These are phyloP conservation scores for Clarireedia homoeocarpa DNA, from an alignment of 2,329 filamentous ascomycete species.

Conservation along the genomic window DNA sequence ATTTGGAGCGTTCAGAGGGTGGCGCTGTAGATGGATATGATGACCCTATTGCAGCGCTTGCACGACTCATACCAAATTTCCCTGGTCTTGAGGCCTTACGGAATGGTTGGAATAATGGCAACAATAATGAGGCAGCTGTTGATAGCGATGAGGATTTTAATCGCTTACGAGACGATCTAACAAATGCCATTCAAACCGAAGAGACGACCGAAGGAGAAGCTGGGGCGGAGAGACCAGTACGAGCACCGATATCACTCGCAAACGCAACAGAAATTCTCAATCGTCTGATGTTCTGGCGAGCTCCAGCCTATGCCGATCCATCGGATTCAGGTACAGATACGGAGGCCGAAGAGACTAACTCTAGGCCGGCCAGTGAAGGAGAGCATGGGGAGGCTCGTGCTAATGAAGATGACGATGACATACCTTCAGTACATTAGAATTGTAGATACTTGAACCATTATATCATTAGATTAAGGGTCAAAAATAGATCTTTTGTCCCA, in stretches of 20 bases:
- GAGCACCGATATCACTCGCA: constrained; percentile 7
- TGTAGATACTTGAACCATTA: neutral
- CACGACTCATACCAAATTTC: constrained; percentile 17
- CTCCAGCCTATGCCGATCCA: neutral
- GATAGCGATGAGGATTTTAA: constrained; percentile 5
- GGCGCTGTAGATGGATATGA: constrained; percentile 12
- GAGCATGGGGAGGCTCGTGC: neutral
- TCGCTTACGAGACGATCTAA: neutral
- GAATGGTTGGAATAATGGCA: neutral
- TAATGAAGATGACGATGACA: neutral
- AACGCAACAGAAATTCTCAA: constrained; percentile 16
- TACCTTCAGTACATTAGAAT: neutral
- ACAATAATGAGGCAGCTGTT: neutral
- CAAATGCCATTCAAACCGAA: neutral
- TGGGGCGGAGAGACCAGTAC: neutral
- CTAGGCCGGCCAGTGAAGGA: neutral
- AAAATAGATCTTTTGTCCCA: neutral
- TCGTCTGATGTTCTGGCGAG: constrained; percentile 17
- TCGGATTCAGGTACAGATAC: neutral
- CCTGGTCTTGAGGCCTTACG: constrained; percentile 3
- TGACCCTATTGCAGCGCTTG: constrained; percentile 24
- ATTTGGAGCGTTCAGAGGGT: constrained; percentile 6
- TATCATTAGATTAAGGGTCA: neutral
- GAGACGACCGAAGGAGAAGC: constrained; percentile 7
- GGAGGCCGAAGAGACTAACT: neutral